Conservation (phyloP, 1,139 yeast species). For the Suhomyces chickasaworum region DNA sequence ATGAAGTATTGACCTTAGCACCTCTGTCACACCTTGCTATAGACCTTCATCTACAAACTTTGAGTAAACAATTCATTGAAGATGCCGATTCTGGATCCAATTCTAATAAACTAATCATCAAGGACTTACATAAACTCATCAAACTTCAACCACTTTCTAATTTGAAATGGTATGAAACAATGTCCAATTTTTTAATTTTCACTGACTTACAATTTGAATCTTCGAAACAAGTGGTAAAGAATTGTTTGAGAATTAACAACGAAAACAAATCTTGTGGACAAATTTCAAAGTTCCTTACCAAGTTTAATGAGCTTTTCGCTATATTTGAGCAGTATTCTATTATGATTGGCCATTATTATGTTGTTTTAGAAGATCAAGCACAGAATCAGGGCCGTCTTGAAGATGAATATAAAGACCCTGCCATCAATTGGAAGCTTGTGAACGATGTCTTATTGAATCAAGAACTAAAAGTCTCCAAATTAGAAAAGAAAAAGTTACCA, state of each 20-base stretch:
- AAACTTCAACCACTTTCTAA: constrained; percentile 35
- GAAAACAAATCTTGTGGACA: constrained; percentile 59
- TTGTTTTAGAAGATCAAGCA: constrained; percentile 19
- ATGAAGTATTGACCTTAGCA: constrained; percentile 25
- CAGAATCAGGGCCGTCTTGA: constrained; percentile 12
- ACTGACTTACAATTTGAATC: constrained; percentile 53
- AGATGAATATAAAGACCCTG: constrained; percentile 23
- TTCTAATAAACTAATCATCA: constrained; percentile 25
- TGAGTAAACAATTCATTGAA: constrained; percentile 18
- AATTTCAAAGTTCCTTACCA: constrained; percentile 46
- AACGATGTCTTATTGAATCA: constrained; percentile 29
- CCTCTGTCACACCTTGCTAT: constrained; percentile 26
- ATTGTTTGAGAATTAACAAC: constrained; percentile 70
- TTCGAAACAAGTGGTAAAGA: constrained; percentile 52
- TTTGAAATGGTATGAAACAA: constrained; percentile 31
- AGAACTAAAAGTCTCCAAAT: constrained; percentile 33
- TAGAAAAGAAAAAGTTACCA: constrained; percentile 33
- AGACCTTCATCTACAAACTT: constrained; percentile 25
- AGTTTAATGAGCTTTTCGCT: constrained; percentile 34
- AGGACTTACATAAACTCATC: constrained; percentile 30
- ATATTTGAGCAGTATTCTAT: constrained; percentile 49
- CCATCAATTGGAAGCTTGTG: constrained; percentile 31
- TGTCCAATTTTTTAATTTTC: constrained; percentile 50
- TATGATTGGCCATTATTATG: constrained; percentile 39
- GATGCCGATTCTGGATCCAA: constrained; percentile 11